These are phyloP conservation scores for Vigna hirtella DNA, from an alignment of 306 rosid species.

Conservation along the genomic window DNA sequence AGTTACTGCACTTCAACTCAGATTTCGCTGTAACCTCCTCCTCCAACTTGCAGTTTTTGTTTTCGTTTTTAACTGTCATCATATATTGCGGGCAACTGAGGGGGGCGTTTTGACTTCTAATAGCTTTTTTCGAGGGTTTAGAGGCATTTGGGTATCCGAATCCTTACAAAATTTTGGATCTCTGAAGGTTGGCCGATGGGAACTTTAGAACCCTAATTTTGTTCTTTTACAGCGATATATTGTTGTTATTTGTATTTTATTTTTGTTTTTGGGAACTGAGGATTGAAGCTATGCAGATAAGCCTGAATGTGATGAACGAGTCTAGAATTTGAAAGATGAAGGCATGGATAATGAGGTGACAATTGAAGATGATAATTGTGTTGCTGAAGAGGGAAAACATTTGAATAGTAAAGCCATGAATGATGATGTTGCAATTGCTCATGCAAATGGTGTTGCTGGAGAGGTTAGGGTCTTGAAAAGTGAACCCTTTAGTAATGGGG, in stretches of 20 bases:
- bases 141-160: background rate
- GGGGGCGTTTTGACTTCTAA: background rate
- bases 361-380: background rate
- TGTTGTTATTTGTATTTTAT: background rate
- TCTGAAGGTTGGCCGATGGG: background rate
- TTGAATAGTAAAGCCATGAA: background rate
- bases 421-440: background rate
- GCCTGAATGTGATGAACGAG: background rate
- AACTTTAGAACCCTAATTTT: constrained; percentile 3
- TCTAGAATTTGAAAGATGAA: background rate
- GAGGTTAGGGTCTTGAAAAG: background rate
- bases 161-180: background rate
- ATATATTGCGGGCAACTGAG: background rate
- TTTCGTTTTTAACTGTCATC: background rate
- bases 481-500: constrained; percentile 13
- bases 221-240: background rate
- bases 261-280: constrained; percentile 3
- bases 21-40: background rate
- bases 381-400: background rate
- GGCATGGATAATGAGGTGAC: background rate
- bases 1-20: background rate
- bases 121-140: background rate
- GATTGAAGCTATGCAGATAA: constrained; percentile 13
- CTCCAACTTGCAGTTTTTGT: background rate
- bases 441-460: background rate